These are phyloP conservation scores for Hagleromyces aurorensis DNA, from an alignment of 805 yeast species.

Conservation along the genomic window DNA sequence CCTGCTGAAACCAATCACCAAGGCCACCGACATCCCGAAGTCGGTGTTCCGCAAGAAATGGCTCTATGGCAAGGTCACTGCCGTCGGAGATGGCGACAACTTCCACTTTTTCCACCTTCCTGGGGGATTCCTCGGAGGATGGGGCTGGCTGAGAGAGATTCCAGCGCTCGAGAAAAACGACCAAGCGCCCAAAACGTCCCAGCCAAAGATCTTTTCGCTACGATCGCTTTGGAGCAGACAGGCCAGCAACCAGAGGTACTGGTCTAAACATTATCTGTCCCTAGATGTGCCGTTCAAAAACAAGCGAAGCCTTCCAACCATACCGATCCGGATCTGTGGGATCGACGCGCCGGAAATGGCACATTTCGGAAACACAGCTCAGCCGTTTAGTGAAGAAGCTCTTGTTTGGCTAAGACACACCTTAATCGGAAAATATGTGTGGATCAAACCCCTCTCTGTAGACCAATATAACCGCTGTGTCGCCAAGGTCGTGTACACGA, in stretches of 20 bases:
- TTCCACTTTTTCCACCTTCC: conserved; percentile 91
- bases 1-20: conserved; percentile 43
- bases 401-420: conserved; percentile 63
- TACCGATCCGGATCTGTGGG: conserved; percentile 80
- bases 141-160: conserved; percentile 80
- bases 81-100: conserved; percentile 95
- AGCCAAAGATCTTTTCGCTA: no score
- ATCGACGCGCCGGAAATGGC: conserved; percentile 95
- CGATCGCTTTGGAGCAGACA: no score
- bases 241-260: conserved; percentile 11
- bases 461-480: conserved; percentile 92
- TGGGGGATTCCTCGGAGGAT: conserved; percentile 79
- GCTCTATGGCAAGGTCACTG: conserved; percentile 66
- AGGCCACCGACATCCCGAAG: conserved; percentile 44
- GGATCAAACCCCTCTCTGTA: conserved; percentile 67
- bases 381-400: conserved; percentile 81
- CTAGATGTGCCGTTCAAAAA: conserved; percentile 24
- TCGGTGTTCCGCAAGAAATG: conserved; percentile 37
- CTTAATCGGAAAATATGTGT: conserved; percentile 57
- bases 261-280: conserved; percentile 20
- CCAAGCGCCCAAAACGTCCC: neutral
- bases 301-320: conserved; percentile 39
- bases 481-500: conserved; percentile 56
- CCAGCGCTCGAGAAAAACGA: conserved; percentile 40
- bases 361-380: conserved; percentile 91